phyloP scores from a whole-genome alignment of 768 basidiomycete genomes.

The Tulasnella sp. region DNA sequence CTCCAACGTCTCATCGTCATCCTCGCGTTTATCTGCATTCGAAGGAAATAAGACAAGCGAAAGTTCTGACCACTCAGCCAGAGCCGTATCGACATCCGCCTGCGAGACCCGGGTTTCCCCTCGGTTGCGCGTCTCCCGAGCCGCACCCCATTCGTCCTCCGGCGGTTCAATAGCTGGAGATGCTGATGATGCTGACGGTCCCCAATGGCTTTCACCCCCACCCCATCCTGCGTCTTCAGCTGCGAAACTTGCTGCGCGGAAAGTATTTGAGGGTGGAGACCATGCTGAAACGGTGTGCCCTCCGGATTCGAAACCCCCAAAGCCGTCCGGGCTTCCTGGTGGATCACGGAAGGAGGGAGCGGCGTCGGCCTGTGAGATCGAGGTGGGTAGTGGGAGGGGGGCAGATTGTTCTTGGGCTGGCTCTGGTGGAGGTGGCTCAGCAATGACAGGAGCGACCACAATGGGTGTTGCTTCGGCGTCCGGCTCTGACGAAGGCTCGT shows the following conservation, averaged over 20 bases:
- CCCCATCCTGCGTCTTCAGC: background rate
- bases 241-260: background rate
- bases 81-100: slow-evolving; percentile 51
- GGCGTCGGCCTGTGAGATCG: background rate
- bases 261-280: background rate
- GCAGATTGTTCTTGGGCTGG: background rate
- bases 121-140: slow-evolving; percentile 43
- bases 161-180: background rate
- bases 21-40: slow-evolving; percentile 16
- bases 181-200: background rate
- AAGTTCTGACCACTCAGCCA: slow-evolving; percentile 48
- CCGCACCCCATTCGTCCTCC: slow-evolving; percentile 32
- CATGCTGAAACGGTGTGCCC: background rate
- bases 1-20: slow-evolving; percentile 31
- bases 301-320: background rate
- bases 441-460: background rate
- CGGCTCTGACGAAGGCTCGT: background rate
- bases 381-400: background rate
- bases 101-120: slow-evolving; percentile 61
- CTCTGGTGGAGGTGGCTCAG: background rate
- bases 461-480: background rate
- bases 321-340: background rate
- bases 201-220: background rate
- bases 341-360: background rate
- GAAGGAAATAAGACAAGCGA: slow-evolving; percentile 47